phyloP scores from a whole-genome alignment of 2,329 filamentous ascomycete genomes.

The Cladosporium sp. region DNA sequence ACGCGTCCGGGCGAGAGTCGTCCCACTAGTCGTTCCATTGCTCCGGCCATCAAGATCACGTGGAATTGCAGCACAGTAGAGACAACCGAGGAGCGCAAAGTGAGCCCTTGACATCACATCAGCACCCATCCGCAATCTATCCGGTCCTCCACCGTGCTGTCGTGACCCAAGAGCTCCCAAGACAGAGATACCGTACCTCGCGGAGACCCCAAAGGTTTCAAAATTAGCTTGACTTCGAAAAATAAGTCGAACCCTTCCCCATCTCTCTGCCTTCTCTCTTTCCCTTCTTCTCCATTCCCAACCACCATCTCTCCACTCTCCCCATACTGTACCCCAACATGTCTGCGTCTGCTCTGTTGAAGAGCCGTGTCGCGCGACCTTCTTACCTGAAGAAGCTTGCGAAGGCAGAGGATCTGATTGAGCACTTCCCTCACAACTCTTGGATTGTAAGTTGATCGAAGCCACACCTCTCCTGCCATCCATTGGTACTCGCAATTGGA shows the following conservation, averaged over 20 bases:
- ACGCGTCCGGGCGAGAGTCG: not conserved
- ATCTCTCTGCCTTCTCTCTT: not conserved
- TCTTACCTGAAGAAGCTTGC: conserved; percentile 77
- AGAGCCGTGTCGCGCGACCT: conserved; percentile 69
- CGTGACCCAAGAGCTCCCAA: conserved; percentile 6
- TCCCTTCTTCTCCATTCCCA: not conserved
- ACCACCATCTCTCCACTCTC: conserved; percentile 1
- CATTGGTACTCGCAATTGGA: not conserved
- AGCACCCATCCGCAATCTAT: conserved; percentile 4
- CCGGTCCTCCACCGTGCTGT: conserved; percentile 5
- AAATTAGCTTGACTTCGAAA: conserved; percentile 10
- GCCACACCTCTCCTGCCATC: not conserved
- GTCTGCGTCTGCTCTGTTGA: conserved; percentile 59
- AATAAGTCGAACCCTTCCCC: conserved; percentile 9
- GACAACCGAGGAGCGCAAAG: conserved; percentile 1
- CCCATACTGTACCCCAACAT: conserved; percentile 16
- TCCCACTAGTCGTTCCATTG: not conserved
- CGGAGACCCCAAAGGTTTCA: not conserved
- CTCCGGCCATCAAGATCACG: not conserved
- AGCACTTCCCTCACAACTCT: conserved; percentile 66
- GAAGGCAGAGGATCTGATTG: conserved; percentile 72
- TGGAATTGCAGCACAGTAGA: not conserved
- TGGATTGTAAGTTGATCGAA: conserved; percentile 35
- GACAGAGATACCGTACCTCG: conserved; percentile 4
- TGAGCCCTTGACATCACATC: conserved; percentile 8